Evolutionary conservation across 148 eudicot species (phyloP), one percentile per base, ranked within the genome.

Genomic region (Polygonum aviculare): DNA sequence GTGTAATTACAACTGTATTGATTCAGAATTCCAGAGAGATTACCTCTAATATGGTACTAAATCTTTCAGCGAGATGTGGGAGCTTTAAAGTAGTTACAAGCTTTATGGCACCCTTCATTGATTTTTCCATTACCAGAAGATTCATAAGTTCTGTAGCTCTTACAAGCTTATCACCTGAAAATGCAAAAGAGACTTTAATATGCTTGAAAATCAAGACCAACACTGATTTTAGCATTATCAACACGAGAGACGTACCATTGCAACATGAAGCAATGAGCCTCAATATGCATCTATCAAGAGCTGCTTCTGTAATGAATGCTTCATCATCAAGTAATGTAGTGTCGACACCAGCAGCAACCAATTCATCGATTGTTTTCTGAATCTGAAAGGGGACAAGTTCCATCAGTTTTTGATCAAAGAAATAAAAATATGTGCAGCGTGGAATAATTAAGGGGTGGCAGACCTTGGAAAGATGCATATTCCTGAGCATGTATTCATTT

Each of bases 261-360:
- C 99, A 93, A 81, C 99, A 96, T 48, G 97, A 91, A 74, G 91
- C 98, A 80, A 96, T 93, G 63, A 96, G 91, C 92, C 92, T 89
- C 86, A 96, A 81, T 83, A 93, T 96, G 84, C 98, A 96, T 82
- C 90, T 89, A 82, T 96, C 99, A 63, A 91, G 93, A 67, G 89
- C 85, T 70, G 90, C 84, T 82, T 96, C 98, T 52, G 78, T 83
- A 63, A 81, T 85, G 77, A 93, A 93, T 69, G 93, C 93, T 76
- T 91, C 98, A 41, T 93, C 95, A 63, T 93, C 98, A 54, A 96
- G 98, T 38, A 77, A 72, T 38, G 83, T 73, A 45, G 93, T 83
- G 76, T 93, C 93, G 78, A 82, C 76, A 72, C 92, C 98, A 70
- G 84, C 83, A 77, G 91, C 85, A 52, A 74, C 80, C 77, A 74